phyloP scores from a whole-genome alignment of 176 grass and related monocot genomes.

The Echinochloa phyllopogon region DNA sequence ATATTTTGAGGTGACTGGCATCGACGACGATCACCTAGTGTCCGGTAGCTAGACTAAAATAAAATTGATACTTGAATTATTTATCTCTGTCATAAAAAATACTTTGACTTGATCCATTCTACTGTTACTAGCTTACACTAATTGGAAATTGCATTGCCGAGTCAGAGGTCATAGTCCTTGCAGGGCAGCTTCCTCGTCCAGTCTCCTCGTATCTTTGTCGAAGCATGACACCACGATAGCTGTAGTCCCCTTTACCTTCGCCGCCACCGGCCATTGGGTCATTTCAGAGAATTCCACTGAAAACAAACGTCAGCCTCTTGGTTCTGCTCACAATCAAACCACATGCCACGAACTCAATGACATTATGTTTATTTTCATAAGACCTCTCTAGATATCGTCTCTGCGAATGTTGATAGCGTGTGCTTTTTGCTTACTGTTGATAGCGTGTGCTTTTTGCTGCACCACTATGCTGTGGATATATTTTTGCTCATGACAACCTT shows the following conservation, averaged over 20 bases:
- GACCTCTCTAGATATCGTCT: too few relatives aligned
- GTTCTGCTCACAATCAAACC: neutral
- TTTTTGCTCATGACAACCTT: neutral
- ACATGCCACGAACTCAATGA: neutral
- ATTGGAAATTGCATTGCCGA: neutral
- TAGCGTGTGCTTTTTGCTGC: neutral
- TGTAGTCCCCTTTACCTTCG: neutral
- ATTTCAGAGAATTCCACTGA: neutral
- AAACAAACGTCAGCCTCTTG: neutral
- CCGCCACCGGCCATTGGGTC: neutral
- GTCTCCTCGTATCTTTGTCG: conserved; percentile 17
- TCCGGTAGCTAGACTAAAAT: neutral
- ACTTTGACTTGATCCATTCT: conserved; percentile 17
- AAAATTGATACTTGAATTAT: neutral
- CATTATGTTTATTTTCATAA: too few relatives aligned
- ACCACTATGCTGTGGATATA: too few relatives aligned
- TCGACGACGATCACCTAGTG: neutral
- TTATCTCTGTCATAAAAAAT: neutral
- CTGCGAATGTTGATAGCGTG: neutral
- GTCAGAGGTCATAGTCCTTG: neutral
- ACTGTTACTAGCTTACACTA: neutral
- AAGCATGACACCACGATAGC: neutral
- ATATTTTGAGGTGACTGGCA: neutral
- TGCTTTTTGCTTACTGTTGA: neutral
- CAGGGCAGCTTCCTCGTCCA: neutral